phyloP scores from a whole-genome alignment of 176 grass and related monocot species.

The Zea luxurians region DNA sequence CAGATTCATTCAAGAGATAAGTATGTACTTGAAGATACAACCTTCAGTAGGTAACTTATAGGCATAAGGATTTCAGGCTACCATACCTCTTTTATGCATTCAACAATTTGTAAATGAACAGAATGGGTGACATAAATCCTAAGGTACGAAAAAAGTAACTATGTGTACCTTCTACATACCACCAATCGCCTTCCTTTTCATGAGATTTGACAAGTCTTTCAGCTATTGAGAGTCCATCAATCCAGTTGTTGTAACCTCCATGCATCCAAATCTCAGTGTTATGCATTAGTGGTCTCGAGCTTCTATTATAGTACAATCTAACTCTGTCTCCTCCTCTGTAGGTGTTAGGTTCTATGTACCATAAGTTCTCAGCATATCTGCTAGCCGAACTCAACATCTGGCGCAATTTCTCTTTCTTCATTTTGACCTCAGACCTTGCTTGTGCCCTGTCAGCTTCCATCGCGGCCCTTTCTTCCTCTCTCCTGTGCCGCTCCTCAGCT shows the following conservation, averaged over 20 bases:
- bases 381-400: constrained; percentile 50
- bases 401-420: constrained; percentile 48
- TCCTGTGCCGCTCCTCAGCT: constrained; percentile 54
- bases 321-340: constrained; percentile 74
- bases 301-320: constrained; percentile 84
- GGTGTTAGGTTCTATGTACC: constrained; percentile 68
- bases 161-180: constrained; percentile 66
- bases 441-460: constrained; percentile 63
- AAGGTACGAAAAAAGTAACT: constrained; percentile 21
- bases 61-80: constrained; percentile 14
- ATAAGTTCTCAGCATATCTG: constrained; percentile 52
- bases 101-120: not conserved
- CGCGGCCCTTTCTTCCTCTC: constrained; percentile 65
- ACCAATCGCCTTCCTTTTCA: constrained; percentile 84
- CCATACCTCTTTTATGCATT: not conserved
- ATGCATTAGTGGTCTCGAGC: constrained; percentile 65
- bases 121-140: constrained; percentile 7
- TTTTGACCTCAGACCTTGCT: constrained; percentile 66
- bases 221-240: constrained; percentile 65
- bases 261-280: constrained; percentile 84
- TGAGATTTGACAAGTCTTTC: constrained; percentile 57
- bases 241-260: constrained; percentile 88
- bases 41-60: not conserved
- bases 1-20: not conserved
- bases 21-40: not conserved